A percentile compares a stretch with the other conserved stretches of the same genome.
phyloP scores from a whole-genome alignment of 140 eudicot genomes.

The Flaveria floridana region DNA sequence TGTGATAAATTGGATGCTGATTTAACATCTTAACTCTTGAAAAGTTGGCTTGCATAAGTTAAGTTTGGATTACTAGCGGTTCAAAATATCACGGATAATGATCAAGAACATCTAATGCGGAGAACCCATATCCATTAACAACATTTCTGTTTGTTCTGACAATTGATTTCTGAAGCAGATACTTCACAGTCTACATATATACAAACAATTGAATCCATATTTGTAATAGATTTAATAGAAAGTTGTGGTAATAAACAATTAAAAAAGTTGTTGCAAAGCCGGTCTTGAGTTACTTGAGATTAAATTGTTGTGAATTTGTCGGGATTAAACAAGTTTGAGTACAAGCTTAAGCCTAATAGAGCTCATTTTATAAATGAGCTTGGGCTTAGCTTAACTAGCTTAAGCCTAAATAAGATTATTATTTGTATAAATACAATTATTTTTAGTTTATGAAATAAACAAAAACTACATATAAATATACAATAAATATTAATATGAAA shows the following conservation, averaged over 20 bases:
- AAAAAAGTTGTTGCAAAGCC: not conserved
- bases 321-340: not conserved
- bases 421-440: no score
- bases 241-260: not conserved
- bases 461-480: no score
- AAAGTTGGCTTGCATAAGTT: slow-evolving; percentile 29
- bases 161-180: slow-evolving; percentile 30
- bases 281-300: not conserved
- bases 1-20: not conserved
- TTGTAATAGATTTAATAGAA: not conserved
- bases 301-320: no score
- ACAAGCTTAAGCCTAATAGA: not conserved
- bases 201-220: not conserved
- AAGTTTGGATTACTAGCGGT: slow-evolving; percentile 21
- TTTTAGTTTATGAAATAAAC: no score
- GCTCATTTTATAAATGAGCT: not conserved
- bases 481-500: no score
- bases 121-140: slow-evolving; percentile 28
- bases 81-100: slow-evolving; percentile 16
- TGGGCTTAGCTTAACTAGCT: not conserved
- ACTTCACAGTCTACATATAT: slow-evolving; percentile 25
- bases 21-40: not conserved
- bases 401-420: no score
- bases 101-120: slow-evolving; percentile 33
- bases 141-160: slow-evolving; percentile 19